Conservation (phyloP, 208 protist species). For the Sergeia podlipaevii region DNA sequence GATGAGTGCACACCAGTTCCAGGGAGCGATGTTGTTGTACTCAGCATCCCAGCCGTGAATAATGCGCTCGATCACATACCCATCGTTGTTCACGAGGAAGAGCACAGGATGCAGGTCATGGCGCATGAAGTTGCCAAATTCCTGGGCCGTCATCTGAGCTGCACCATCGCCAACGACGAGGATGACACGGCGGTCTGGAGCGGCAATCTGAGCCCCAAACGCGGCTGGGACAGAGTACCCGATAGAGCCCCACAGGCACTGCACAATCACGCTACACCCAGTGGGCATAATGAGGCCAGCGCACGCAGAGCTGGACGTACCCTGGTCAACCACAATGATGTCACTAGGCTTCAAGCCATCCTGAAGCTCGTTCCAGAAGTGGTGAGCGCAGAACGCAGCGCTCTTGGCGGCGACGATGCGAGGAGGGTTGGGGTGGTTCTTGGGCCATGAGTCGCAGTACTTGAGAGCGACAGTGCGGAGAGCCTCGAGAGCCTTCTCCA, state of each 20-base stretch:
- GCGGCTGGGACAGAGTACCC: slow-evolving; percentile 40
- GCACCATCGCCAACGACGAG: slow-evolving; percentile 29
- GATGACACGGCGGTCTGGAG: slow-evolving; percentile 27
- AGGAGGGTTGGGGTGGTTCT: slow-evolving; percentile 8
- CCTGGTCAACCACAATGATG: slow-evolving; percentile 40
- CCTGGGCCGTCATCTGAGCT: slow-evolving; percentile 41
- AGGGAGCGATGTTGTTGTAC: slow-evolving; percentile 48
- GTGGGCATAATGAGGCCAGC: slow-evolving; percentile 26
- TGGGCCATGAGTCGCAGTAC: slow-evolving; percentile 16
- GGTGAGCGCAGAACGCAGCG: slow-evolving; percentile 15
- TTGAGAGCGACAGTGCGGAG: slow-evolving; percentile 17
- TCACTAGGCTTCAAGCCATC: slow-evolving; percentile 22
- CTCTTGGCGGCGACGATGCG: slow-evolving; percentile 15
- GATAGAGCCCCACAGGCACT: slow-evolving; percentile 38
- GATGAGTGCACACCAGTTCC: slow-evolving; percentile 29
- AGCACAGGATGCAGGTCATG: slow-evolving; percentile 20
- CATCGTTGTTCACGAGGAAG: slow-evolving; percentile 52
- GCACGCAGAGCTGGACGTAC: slow-evolving; percentile 27
- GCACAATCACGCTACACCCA: slow-evolving; percentile 12
- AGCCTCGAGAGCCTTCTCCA: slow-evolving; percentile 19
- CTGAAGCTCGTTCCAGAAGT: slow-evolving; percentile 43
- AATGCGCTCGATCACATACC: slow-evolving; percentile 42
- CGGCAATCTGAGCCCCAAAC: slow-evolving; percentile 31
- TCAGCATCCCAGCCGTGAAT: slow-evolving; percentile 41
- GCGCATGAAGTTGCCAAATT: slow-evolving; percentile 36